Evolutionary conservation across 495 filamentous ascomycete species (phyloP), one percentile per base, ranked within the genome.

Genomic region (Cenococcum geophilum): DNA sequence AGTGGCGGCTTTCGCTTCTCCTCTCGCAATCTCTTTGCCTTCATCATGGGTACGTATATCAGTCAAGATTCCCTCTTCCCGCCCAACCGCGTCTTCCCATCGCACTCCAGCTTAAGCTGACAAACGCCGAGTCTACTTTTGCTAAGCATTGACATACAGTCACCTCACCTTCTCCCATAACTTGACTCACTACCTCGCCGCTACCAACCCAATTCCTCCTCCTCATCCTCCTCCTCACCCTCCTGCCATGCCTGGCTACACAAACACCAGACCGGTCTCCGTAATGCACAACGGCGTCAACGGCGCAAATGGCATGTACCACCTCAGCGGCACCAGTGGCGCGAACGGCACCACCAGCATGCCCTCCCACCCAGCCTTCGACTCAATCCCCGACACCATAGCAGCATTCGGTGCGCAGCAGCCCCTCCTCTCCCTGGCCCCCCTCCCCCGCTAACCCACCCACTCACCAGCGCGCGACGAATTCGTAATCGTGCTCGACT

Each of bases 401-500:
- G 77, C 78, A 61, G 89, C 92, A 40, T 95, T 96, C 74, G 83
- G 89, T 95, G 79, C 74, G 87, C 75, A 42, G 56, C 16, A 37
- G 50, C 49, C 48, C 18, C 25, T 57, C 16, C 45, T 53, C 49
- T 50, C 18, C 32, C 61, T 37, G 4, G 4, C 43, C 52, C 16
- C 20, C 40, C 34, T 35, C 37, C 18, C 16, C 45, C 32, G 18
- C 56, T 60, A 59, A 58, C 57, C 20, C 47, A 27, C 34, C 52
- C 51, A 49, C 32, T 49, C 43, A 50, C 42, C 60, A 95, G 91
- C 82, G 65, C 81, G 86, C 76, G 92, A 91, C 73, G 83, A 97
- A 73, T 97, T 97, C 81, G 89, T 98, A 71, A 83, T 98, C 56
- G 91, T 96, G 21, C 89, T 97, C 62, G 95, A 98, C 76, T 86